Conservation (phyloP, 768 basidiomycete genomes). For the Tulasnella sp. region DNA sequence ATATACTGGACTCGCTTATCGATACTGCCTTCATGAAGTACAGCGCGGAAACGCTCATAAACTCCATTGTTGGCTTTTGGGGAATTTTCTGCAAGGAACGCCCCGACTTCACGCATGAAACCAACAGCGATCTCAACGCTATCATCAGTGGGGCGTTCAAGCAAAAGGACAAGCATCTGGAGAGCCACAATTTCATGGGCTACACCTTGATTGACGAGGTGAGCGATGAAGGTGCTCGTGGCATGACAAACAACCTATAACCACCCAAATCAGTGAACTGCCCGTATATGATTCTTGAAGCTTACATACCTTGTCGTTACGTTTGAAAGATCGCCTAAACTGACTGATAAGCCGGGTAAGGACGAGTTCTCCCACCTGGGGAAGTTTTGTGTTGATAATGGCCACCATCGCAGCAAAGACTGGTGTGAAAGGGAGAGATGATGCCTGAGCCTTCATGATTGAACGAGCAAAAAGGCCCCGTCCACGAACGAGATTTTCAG, state of each 20-base stretch:
- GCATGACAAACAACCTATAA: constrained; percentile 81
- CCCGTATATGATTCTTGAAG: not conserved
- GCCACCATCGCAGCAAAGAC: constrained; percentile 90
- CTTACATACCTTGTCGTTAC: constrained; percentile 84
- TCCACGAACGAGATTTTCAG: constrained; percentile 88
- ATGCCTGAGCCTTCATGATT: constrained; percentile 94
- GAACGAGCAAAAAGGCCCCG: constrained; percentile 85
- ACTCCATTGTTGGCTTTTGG: constrained; percentile 92
- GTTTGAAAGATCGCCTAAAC: constrained; percentile 86
- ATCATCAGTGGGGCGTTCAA: constrained; percentile 93
- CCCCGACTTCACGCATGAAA: constrained; percentile 94
- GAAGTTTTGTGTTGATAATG: constrained; percentile 94
- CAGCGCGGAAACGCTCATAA: constrained; percentile 92
- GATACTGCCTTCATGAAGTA: constrained; percentile 88
- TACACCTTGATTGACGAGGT: constrained; percentile 69
- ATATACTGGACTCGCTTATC: constrained; percentile 97
- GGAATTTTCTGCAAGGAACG: constrained; percentile 83
- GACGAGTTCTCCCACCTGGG: constrained; percentile 88
- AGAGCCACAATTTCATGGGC: constrained; percentile 91
- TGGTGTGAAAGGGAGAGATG: constrained; percentile 95
- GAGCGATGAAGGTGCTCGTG: constrained; percentile 67
- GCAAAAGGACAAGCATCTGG: constrained; percentile 87
- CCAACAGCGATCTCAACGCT: constrained; percentile 97
- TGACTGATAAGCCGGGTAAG: constrained; percentile 84
- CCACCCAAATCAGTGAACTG: too few relatives aligned